phyloP scores from a whole-genome alignment of 1,139 yeast species.

The Candida sanyaensis region DNA sequence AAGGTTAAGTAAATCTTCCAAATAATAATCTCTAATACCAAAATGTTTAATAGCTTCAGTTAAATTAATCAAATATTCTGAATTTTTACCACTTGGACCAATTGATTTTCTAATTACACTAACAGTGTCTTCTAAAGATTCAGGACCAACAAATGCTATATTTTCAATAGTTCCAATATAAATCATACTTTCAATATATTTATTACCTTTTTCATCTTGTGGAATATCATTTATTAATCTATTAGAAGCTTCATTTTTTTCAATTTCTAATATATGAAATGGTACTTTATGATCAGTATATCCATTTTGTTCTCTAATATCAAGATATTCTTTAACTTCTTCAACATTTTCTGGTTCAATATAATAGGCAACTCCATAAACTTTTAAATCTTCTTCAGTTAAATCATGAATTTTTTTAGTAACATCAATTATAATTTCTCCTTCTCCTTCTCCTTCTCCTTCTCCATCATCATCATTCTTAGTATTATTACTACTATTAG shows the following conservation, averaged over 20 bases:
- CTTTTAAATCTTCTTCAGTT: slow-evolving; percentile 49
- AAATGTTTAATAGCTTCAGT: slow-evolving; percentile 54
- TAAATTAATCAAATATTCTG: slow-evolving; percentile 64
- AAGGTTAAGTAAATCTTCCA: slow-evolving; percentile 33
- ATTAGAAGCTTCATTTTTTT: slow-evolving; percentile 14
- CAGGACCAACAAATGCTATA: slow-evolving; percentile 85
- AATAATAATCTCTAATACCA: slow-evolving; percentile 39
- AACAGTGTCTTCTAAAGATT: slow-evolving; percentile 59
- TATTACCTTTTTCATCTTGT: slow-evolving; percentile 32
- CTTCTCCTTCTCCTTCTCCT: no score
- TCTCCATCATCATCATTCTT: no score
- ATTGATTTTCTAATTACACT: slow-evolving; percentile 49
- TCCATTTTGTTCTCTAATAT: slow-evolving; percentile 86
- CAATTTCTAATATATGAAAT: slow-evolving; percentile 51
- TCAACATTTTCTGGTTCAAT: slow-evolving; percentile 66
- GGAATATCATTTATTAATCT: slow-evolving; percentile 16
- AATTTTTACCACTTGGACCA: slow-evolving; percentile 85
- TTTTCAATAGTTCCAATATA: slow-evolving; percentile 85
- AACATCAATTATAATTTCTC: slow-evolving; percentile 11
- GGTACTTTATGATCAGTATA: slow-evolving; percentile 72
- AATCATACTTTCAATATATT: slow-evolving; percentile 58
- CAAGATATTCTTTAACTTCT: slow-evolving; percentile 67
- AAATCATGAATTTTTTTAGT: slow-evolving; percentile 20
- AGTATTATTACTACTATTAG: slow-evolving; percentile 6
- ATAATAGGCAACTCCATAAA: slow-evolving; percentile 84